Base-by-base conservation (phyloP, 2,329 filamentous ascomycete genomes). In the Botryotinia convoluta region DNA sequence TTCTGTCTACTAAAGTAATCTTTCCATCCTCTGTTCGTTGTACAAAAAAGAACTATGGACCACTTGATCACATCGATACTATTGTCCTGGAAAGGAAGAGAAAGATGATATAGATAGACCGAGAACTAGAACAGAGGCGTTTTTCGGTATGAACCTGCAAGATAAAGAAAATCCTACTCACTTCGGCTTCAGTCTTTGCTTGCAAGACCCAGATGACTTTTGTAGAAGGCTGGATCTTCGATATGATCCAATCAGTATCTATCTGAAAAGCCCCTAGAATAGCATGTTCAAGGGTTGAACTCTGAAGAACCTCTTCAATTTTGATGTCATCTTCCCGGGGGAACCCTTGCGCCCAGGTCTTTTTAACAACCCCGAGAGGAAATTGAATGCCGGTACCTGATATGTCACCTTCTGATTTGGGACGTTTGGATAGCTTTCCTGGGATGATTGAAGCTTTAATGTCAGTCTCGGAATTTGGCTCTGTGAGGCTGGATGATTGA, bases 191-290 rank as follows among this genome's bases (percentile, higher is more conserved):
- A 72, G 83, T 83, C 7, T 82, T 82, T 5, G 89, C 88, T 79
- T 85, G 90, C 2, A 88, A 86, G 60, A 90, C 80, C 72, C 93
- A 84, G 35, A 90, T 77, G n/a, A 93, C 83, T 76, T 89, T 90
- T 0, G 91, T 93, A 72, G 81, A 86, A 18, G 76, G 77, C 74
- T 93, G 85, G 42, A 97, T 81, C 80, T 96, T 97, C 20, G 72
- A 71, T 26, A 59, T 67, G 12, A 81, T 72, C 79, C 79, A 81
- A 42, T 92, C 87, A 22, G 91, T 88, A 75, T 98, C 92, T 90
- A 93, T 96, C 80, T 95, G 90, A 77, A 92, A 98, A 0, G 95
- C 93, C 77, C 94, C 97, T 8, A 98, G 83, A 0, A 98, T 88
- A 1, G 93, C 95, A 57, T 94, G 88, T 69, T 92, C 85, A 14